A percentile compares a stretch with the other conserved stretches of the same genome.
Conservation (phyloP, 2,329 filamentous ascomycete species). For the Chrysoporthe puriensis region DNA sequence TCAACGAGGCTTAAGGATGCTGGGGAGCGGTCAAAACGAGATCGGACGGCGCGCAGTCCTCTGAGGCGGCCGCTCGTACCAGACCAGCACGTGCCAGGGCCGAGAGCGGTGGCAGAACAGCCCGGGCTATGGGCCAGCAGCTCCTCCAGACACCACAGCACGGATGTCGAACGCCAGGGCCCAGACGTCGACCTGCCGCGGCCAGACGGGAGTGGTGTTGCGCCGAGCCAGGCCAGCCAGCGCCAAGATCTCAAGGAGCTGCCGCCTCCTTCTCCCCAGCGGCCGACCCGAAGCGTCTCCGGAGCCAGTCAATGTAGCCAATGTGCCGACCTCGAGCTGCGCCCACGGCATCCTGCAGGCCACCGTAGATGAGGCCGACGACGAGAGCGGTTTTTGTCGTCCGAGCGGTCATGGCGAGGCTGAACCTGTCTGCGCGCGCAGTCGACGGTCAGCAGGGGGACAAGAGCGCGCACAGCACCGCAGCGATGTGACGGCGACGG, state of each 20-base stretch:
- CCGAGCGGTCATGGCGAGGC: conserved; percentile 73
- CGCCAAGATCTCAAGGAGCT: background rate
- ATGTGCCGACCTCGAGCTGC: conserved; percentile 72
- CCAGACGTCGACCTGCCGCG: background rate
- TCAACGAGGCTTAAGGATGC: background rate
- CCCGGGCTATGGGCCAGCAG: background rate
- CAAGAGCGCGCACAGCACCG: background rate
- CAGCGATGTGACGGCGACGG: conserved; percentile 9
- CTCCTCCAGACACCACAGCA: background rate
- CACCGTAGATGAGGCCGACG: conserved; percentile 78
- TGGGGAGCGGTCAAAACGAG: background rate
- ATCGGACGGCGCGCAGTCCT: background rate
- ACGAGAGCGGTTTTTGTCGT: conserved; percentile 81
- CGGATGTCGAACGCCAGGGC: background rate
- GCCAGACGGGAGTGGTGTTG: background rate
- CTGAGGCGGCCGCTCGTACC: background rate
- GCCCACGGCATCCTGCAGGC: conserved; percentile 76
- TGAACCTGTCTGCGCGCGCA: conserved; percentile 68
- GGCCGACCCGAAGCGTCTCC: conserved; percentile 43
- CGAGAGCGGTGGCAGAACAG: background rate
- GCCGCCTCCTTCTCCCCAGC: conserved; percentile 33
- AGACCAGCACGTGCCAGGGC: no score
- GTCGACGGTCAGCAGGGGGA: conserved; percentile 19
- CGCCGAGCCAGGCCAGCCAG: background rate
- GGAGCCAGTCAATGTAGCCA: conserved; percentile 72